Evolutionary conservation across 1,139 yeast species (phyloP), one percentile per base, ranked within the genome.

Genomic region (Candida sanyaensis): DNA sequence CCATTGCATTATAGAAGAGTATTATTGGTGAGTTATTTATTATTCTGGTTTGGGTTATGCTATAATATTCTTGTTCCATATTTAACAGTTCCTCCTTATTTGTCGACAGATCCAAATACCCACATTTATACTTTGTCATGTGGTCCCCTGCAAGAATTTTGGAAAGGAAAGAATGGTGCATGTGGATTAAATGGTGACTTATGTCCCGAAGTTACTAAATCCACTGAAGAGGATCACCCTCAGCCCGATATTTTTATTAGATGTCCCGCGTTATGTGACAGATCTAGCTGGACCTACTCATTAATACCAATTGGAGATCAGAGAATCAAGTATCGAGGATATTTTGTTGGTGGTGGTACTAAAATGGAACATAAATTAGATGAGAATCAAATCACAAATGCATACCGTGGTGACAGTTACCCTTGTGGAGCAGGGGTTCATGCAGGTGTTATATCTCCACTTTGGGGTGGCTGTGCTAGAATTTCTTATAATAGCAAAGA

Each of bases 361-460:
- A 57, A 69, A 6, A 49, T 51, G 4, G 44, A 34, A 5, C 41
- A 52, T 7, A 30, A 40, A 21, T 41, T 46, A 3, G 53, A 51
- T n/a, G 63, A 64, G n/a, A 53, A 50, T 12, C 56, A 55, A 46
- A 47, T 82, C 6, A 68, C 87, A 0, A 59, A 69, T 26, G 90
- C 91, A 0, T 93, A 90, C 60, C 73, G 99, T 51, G 93, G 90
- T 0, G 99, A 93, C 65, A 88, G 96, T 0, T 91, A 74, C 60
- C 84, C 93, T 0, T 93, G 99, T 65, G 95, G 92, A 0, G 86
- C 97, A 1, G 98, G 96, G 0, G 81, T 88, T 3, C 97, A 92
- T 63, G 85, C 92, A 2, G 97, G 97, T 1, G 60, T 84, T 0
- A 69, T 91, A 1, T 84, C 95, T 1, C 86, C 93, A 23, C 62